phyloP scores from a whole-genome alignment of 148 eudicot genomes.

The Persicaria maculosa region DNA sequence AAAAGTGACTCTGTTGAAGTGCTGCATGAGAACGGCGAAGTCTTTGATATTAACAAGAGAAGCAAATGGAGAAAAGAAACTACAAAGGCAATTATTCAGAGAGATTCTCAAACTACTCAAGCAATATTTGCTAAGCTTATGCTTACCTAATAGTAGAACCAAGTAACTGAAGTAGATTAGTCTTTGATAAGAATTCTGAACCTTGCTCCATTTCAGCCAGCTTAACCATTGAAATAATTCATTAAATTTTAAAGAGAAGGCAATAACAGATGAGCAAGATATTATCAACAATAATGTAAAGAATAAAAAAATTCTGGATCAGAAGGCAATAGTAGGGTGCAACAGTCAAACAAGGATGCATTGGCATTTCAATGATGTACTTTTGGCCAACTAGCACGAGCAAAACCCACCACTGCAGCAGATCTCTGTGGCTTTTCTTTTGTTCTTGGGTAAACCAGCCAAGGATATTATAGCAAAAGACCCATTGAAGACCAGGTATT shows the following conservation, averaged over 20 bases:
- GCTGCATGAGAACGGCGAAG: constrained; percentile 28
- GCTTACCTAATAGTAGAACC: constrained; percentile 62
- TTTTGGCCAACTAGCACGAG: background rate
- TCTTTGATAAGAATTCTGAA: constrained; percentile 61
- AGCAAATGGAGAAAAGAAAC: background rate
- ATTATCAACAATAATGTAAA: background rate
- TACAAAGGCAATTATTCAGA: background rate
- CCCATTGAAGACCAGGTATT: background rate
- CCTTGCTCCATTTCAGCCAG: constrained; percentile 73
- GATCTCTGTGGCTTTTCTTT: background rate
- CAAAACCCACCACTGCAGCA: background rate
- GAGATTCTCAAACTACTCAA: background rate
- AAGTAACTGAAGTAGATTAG: constrained; percentile 67
- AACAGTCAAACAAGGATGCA: background rate
- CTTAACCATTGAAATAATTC: constrained; percentile 28
- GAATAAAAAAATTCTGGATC: constrained; percentile 1
- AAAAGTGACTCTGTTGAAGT: constrained; percentile 49
- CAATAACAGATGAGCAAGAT: background rate
- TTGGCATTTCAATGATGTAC: background rate
- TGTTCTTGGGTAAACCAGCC: background rate
- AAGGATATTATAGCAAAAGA: background rate
- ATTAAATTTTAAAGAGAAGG: background rate
- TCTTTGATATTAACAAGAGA: background rate
- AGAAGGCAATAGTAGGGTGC: background rate
- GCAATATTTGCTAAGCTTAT: constrained; percentile 2